These are phyloP conservation scores for Thelephora aurantiotincta DNA, from an alignment of 768 basidiomycete genomes.

Conservation along the genomic window DNA sequence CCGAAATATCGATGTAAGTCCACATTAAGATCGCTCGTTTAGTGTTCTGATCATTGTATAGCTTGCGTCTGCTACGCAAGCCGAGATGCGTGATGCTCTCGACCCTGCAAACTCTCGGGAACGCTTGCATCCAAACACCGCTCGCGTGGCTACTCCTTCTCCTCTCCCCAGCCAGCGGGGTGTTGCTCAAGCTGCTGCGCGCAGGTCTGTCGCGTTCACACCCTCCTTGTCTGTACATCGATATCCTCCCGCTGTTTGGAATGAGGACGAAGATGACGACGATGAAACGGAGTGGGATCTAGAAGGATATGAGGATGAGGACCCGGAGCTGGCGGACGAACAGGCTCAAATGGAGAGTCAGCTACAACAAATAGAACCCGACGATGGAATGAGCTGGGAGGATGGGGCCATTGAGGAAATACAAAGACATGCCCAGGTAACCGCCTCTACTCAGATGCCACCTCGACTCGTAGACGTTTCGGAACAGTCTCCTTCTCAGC, in stretches of 20 bases:
- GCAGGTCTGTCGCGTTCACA: slow-evolving; percentile 52
- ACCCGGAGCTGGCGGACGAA: slow-evolving; percentile 43
- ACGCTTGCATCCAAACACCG: slow-evolving; percentile 23
- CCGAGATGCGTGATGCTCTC: slow-evolving; percentile 39
- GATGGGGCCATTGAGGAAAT: slow-evolving; percentile 44
- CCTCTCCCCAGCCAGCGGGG: slow-evolving; percentile 25
- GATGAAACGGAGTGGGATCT: slow-evolving; percentile 51
- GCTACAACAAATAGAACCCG: slow-evolving; percentile 37
- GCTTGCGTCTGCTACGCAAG: slow-evolving; percentile 64
- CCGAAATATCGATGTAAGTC: slow-evolving; percentile 78
- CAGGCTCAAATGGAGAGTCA: slow-evolving; percentile 30
- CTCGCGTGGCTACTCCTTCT: slow-evolving; percentile 24
- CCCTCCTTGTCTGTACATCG: slow-evolving; percentile 51
- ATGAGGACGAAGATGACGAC: slow-evolving; percentile 54
- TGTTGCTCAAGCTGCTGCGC: slow-evolving; percentile 17
- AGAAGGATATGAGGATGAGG: slow-evolving; percentile 58
- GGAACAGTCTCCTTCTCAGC: slow-evolving; percentile 17
- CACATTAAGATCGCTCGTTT: slow-evolving; percentile 1
- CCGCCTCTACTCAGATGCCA: not conserved
- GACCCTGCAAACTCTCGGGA: slow-evolving; percentile 37
- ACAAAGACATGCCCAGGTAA: slow-evolving; percentile 10
- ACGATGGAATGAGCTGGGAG: slow-evolving; percentile 86
- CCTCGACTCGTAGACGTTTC: slow-evolving; percentile 11
- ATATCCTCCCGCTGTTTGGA: slow-evolving; percentile 76
- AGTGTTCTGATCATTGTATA: slow-evolving; percentile 15